Percentiles rank a stretch among this genome's conserved stretches.
Evolutionary conservation across 176 grass and related monocot species (phyloP).

Genomic region (Triticum dicoccoides): DNA sequence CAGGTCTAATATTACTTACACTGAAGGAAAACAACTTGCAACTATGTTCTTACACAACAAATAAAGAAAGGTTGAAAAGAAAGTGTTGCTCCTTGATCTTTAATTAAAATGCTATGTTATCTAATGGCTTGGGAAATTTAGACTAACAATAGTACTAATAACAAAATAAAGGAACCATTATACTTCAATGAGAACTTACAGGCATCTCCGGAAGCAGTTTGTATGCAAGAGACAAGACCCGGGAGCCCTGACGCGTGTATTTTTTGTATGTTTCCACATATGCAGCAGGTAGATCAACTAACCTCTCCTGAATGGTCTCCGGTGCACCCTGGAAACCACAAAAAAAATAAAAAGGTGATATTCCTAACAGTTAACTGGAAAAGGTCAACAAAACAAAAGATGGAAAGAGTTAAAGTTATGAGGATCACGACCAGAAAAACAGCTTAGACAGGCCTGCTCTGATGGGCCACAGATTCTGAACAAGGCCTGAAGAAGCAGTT

Average conservation of each 20-base stretch:
- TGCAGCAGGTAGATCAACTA: slow-evolving; percentile 67
- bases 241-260: slow-evolving; percentile 92
- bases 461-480: neutral
- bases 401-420: neutral
- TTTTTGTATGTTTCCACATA: slow-evolving; percentile 99
- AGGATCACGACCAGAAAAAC: neutral
- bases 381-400: neutral
- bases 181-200: slow-evolving; percentile 53
- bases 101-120: neutral
- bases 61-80: neutral
- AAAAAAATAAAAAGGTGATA: neutral
- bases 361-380: neutral
- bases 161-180: neutral
- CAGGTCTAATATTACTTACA: neutral
- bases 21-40: neutral
- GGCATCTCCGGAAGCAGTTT: slow-evolving; percentile 91
- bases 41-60: slow-evolving; percentile 8
- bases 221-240: slow-evolving; percentile 94
- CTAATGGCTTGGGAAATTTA: neutral
- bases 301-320: slow-evolving; percentile 96
- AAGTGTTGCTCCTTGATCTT: neutral
- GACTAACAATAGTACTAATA: neutral
- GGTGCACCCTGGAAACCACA: slow-evolving; percentile 77
- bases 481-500: neutral
- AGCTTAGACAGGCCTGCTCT: neutral